These are phyloP conservation scores for Arabidopsis arenosa DNA, from an alignment of 345 rosid species.

Conservation along the genomic window DNA sequence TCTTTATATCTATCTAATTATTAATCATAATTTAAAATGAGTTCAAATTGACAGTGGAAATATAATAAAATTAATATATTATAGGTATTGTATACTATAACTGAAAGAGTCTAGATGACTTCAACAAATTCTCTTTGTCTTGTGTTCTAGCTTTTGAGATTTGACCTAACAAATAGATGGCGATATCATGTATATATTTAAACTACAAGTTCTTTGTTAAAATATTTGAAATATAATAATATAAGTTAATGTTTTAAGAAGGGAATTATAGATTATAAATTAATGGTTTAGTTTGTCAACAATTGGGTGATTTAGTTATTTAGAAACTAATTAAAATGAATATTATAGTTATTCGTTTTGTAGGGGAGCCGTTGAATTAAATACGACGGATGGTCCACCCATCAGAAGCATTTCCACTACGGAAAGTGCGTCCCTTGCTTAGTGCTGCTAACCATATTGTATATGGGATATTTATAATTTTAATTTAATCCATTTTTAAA, in stretches of 20 bases:
- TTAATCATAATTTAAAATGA: neutral
- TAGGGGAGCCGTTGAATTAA: constrained; percentile 41
- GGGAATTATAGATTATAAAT: neutral
- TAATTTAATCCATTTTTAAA: constrained; percentile 12
- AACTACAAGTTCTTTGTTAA: neutral
- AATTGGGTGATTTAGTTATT: constrained; percentile 5
- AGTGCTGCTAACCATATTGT: constrained; percentile 29
- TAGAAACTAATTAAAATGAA: constrained; percentile 12
- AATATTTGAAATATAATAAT: neutral
- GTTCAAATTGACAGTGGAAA: neutral
- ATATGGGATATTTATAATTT: neutral
- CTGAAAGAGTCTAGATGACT: constrained; percentile 5
- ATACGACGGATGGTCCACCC: constrained; percentile 37
- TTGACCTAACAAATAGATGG: constrained; percentile 39
- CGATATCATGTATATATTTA: constrained; percentile 17
- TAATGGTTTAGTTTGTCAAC: constrained; percentile 20
- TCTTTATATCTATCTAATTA: neutral
- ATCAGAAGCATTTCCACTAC: constrained; percentile 41
- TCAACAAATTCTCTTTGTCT: constrained; percentile 7
- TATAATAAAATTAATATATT: neutral
- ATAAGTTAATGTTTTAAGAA: neutral
- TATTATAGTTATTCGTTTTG: constrained; percentile 27
- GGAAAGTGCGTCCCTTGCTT: constrained; percentile 43
- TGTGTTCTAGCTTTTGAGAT: constrained; percentile 18
- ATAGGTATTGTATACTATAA: neutral